These are phyloP conservation scores for Tylopilus intermedius DNA, from an alignment of 768 basidiomycete species.

Conservation along the genomic window DNA sequence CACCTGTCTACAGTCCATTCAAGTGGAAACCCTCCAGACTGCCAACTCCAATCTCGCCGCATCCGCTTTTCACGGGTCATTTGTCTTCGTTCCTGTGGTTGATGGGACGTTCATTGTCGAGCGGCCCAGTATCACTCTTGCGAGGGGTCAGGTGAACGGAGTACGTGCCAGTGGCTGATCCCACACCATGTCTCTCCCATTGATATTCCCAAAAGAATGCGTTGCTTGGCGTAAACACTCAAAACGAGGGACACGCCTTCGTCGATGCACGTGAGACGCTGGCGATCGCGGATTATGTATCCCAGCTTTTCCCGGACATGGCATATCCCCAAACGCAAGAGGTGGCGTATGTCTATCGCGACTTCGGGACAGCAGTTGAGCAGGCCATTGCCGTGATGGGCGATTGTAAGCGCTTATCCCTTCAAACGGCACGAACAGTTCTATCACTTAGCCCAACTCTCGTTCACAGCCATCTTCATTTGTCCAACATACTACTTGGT, in stretches of 20 bases:
- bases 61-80: constrained; percentile 14
- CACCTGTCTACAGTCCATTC: constrained; percentile 19
- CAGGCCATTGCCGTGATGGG: constrained; percentile 26
- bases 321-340: constrained; percentile 19
- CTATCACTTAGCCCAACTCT: no score
- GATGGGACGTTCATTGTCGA: constrained; percentile 4
- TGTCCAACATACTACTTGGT: constrained; percentile 6
- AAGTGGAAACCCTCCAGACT: constrained; percentile 29
- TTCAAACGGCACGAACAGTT: no score
- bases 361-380: constrained; percentile 29
- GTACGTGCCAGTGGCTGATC: background rate
- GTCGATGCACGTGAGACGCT: constrained; percentile 22
- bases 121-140: constrained; percentile 2
- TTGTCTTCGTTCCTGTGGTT: constrained; percentile 6
- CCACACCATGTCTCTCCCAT: background rate
- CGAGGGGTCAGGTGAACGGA: constrained; percentile 1
- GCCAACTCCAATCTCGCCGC: constrained; percentile 32
- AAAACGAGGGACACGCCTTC: constrained; percentile 30
- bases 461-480: constrained; percentile 2
- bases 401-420: background rate
- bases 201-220: constrained; percentile 20
- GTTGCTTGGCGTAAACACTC: constrained; percentile 6
- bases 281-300: constrained; percentile 17
- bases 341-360: constrained; percentile 27
- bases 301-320: constrained; percentile 40